Conservation (phyloP, 2,329 filamentous ascomycete species). For the Phialocephala sp. region DNA sequence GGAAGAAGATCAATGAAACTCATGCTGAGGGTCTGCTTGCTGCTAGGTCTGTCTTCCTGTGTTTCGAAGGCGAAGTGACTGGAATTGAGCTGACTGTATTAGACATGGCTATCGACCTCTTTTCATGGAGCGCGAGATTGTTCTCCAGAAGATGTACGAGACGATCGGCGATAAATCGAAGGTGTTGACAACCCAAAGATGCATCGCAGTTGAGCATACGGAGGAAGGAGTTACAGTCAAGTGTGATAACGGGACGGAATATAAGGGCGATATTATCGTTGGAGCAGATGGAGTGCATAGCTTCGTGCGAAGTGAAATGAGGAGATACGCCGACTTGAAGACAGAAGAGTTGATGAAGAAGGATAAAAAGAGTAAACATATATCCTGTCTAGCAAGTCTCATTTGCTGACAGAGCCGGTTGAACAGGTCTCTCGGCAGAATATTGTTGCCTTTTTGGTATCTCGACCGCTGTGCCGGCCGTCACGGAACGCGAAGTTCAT, state of each 20-base stretch:
- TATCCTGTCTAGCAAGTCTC: neutral
- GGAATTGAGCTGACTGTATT: neutral
- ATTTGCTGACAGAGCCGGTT: neutral
- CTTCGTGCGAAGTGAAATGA: slow-evolving; percentile 29
- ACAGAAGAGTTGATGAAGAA: slow-evolving; percentile 14
- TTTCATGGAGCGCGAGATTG: slow-evolving; percentile 12
- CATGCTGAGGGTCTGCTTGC: neutral
- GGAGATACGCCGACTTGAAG: slow-evolving; percentile 19
- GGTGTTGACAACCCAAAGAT: slow-evolving; percentile 18
- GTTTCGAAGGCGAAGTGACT: neutral
- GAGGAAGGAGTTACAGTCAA: slow-evolving; percentile 24
- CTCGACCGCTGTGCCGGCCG: slow-evolving; percentile 16
- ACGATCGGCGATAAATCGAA: slow-evolving; percentile 22
- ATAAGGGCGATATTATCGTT: slow-evolving; percentile 28
- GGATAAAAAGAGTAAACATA: slow-evolving; percentile 23
- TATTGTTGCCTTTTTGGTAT: slow-evolving; percentile 35
- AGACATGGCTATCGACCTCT: slow-evolving; percentile 18
- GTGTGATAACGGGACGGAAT: slow-evolving; percentile 27
- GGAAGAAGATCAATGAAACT: neutral
- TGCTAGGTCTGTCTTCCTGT: neutral
- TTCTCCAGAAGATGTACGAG: slow-evolving; percentile 21
- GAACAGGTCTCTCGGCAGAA: slow-evolving; percentile 22
- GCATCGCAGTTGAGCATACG: slow-evolving; percentile 22
- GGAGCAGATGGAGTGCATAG: slow-evolving; percentile 34
- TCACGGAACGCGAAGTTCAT: slow-evolving; percentile 22